These are phyloP conservation scores for Epichloe typhina DNA, from an alignment of 2,329 filamentous ascomycete genomes.

Conservation along the genomic window DNA sequence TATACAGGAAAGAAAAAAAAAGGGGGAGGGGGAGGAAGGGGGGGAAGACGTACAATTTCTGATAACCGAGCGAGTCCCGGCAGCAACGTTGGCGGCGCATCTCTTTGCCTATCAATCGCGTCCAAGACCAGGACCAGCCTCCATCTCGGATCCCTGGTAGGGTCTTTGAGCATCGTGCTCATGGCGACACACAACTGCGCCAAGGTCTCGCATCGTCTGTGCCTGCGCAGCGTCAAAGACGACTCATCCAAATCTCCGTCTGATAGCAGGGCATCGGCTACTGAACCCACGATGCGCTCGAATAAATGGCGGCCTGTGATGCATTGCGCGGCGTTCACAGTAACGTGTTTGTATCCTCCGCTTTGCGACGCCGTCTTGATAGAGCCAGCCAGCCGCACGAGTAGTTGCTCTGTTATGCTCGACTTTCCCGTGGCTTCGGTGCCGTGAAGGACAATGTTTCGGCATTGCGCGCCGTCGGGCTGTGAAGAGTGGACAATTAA, in stretches of 20 bases:
- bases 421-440: conserved; percentile 81
- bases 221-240: neutral
- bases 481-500: conserved; percentile 17
- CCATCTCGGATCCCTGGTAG: conserved; percentile 22
- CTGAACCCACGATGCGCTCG: conserved; percentile 52
- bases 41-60: conserved; percentile 49
- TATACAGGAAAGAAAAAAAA: neutral
- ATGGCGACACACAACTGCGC: conserved; percentile 65
- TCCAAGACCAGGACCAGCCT: conserved; percentile 79
- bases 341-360: conserved; percentile 37
- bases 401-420: conserved; percentile 45
- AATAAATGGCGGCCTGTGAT: conserved; percentile 67
- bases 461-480: conserved; percentile 54
- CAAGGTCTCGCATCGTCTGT: conserved; percentile 61
- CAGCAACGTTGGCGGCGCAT: conserved; percentile 64
- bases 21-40: no score
- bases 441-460: conserved; percentile 69
- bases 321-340: conserved; percentile 60
- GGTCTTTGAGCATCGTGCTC: conserved; percentile 44
- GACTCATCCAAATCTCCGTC: conserved; percentile 14
- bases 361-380: conserved; percentile 7
- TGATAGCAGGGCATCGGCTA: conserved; percentile 38
- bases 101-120: conserved; percentile 71
- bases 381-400: conserved; percentile 14
- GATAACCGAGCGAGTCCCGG: conserved; percentile 70